Evolutionary conservation across 2,329 filamentous ascomycete species (phyloP).

Genomic region (Mariannaea sp.): DNA sequence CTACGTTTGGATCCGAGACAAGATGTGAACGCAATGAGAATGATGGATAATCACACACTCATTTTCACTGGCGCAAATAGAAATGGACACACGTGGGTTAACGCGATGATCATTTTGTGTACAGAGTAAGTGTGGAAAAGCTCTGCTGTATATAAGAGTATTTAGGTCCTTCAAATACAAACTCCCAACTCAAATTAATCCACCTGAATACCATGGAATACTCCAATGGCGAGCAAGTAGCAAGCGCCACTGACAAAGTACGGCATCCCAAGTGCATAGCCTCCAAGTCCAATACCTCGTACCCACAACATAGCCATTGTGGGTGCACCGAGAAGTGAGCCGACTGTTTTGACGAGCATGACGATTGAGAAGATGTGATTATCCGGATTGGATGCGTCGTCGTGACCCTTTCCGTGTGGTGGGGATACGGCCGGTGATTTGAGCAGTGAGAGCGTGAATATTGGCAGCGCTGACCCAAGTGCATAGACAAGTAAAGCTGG

Average conservation of each 20-base stretch:
- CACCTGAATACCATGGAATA: constrained; percentile 23
- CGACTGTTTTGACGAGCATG: constrained; percentile 55
- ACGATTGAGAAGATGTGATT: constrained; percentile 55
- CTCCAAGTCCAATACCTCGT: constrained; percentile 47
- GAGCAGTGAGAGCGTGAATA: constrained; percentile 55
- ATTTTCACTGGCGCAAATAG: too few relatives aligned
- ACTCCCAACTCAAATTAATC: neutral
- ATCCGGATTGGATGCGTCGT: constrained; percentile 37
- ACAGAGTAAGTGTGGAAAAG: too few relatives aligned
- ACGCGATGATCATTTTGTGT: too few relatives aligned
- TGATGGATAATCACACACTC: too few relatives aligned
- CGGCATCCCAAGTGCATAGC: constrained; percentile 33
- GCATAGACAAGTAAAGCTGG: constrained; percentile 53
- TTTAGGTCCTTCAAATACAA: neutral
- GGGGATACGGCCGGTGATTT: constrained; percentile 48
- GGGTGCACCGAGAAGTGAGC: constrained; percentile 53
- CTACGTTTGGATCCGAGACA: too few relatives aligned
- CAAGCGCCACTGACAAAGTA: constrained; percentile 34
- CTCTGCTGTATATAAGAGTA: neutral
- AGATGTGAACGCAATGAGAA: too few relatives aligned
- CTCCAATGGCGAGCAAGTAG: constrained; percentile 28
- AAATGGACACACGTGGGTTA: too few relatives aligned
- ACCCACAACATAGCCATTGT: constrained; percentile 55
- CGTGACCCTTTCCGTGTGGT: neutral
- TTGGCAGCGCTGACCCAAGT: constrained; percentile 53